phyloP scores from a whole-genome alignment of 257 asterid genomes.

The Jacaranda copaia region DNA sequence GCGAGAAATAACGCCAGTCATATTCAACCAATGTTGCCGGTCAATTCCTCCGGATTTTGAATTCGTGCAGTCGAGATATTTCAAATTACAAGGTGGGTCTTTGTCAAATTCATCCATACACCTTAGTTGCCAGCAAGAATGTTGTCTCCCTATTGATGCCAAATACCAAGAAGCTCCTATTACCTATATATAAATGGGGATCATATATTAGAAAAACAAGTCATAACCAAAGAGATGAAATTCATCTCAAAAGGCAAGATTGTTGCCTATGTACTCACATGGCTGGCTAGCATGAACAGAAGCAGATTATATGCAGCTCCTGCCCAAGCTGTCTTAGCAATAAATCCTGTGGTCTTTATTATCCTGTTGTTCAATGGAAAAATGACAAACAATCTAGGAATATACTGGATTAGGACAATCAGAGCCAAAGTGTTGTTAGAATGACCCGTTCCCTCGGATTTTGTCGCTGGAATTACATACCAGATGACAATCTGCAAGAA shows the following conservation, averaged over 20 bases:
- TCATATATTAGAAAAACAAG: neutral
- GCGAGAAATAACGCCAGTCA: constrained; percentile 54
- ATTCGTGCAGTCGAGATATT: constrained; percentile 67
- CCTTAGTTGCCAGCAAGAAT: constrained; percentile 75
- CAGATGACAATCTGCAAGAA: constrained; percentile 76
- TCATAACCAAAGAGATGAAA: neutral
- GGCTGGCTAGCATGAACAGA: constrained; percentile 90
- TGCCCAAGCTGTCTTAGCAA: constrained; percentile 97
- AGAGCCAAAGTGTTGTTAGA: constrained; percentile 86
- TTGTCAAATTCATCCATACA: constrained; percentile 54
- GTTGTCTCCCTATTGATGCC: constrained; percentile 89
- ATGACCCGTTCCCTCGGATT: constrained; percentile 65
- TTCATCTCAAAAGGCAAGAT: constrained; percentile 3
- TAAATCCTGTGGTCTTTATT: constrained; percentile 84
- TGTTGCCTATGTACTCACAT: constrained; percentile 48
- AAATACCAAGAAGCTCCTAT: constrained; percentile 95
- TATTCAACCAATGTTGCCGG: constrained; percentile 66
- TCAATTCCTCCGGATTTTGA: constrained; percentile 8
- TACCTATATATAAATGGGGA: constrained; percentile 52
- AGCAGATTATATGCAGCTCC: constrained; percentile 96
- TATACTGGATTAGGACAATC: constrained; percentile 85
- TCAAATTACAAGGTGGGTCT: constrained; percentile 57
- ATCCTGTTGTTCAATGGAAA: constrained; percentile 79
- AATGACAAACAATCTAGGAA: constrained; percentile 80
- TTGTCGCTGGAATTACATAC: constrained; percentile 82